Base-by-base conservation (phyloP, 495 filamentous ascomycete genomes). In the Podospora pseudocomata region DNA sequence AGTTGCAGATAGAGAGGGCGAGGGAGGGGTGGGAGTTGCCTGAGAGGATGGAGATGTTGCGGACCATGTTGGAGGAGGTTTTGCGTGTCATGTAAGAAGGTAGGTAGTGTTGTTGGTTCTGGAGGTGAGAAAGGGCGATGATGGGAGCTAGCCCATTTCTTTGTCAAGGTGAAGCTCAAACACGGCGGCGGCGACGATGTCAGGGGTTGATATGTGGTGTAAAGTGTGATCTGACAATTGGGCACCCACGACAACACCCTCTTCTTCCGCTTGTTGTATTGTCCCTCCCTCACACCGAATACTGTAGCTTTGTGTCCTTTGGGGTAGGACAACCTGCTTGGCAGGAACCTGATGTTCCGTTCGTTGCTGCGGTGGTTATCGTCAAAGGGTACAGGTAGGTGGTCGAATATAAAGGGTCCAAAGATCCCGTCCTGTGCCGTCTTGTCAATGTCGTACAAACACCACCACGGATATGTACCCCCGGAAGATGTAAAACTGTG, bases 41-140 rank as follows among this genome's bases (percentile, higher is more conserved):
- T 54, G 93, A 92, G 67, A 99, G 90, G 70, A 99, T 86, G 73
- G 97, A 92, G 68, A 99, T 90, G 78, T 97, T 97, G 75, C 96
- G 91, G 73, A 98, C 94, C 95, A 99, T 77, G 34, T 30, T 70
- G 5, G 26, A 9, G 34, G 44, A 20, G 27, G 1, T 70, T 20
- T 49, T 70, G 11, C 16, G 20, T 2, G 18, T 64, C 26, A 2
- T 54, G 57, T 23, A 19, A 4, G 13, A 18, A 11, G 7, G 57
- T 23, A 9, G 30, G 19, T 5, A 13, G 4, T 54, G 28, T 53
- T 54, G 32, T n/a, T 0, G 27, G n/a, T 44, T 18, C 34, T 49
- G 23, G 18, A 58, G n/a, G n/a, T n/a, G 13, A 58, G 56, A 5
- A 4, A 11, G 56, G 56, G 5, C 18, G 54, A 56, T 20, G 56